A percentile compares a stretch with the other conserved stretches of the same genome.
Conservation (phyloP, 352 stramenopile species). For the Pilasporangium apinafurcum region DNA sequence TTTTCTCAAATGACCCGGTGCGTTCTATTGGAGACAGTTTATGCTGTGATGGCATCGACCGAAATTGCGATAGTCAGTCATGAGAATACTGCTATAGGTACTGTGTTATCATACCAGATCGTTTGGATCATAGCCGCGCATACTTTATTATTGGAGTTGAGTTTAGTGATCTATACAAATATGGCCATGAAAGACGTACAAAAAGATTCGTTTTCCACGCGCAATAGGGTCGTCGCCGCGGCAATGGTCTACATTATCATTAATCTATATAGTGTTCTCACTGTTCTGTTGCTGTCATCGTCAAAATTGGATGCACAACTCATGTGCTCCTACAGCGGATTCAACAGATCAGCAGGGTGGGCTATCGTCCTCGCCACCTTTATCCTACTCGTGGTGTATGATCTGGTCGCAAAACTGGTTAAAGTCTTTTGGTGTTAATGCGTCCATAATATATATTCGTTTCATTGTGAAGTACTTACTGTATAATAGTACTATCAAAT, state of each 20-base stretch:
- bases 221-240: constrained; percentile 13
- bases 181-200: constrained; percentile 11
- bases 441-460: no score
- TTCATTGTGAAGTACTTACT: no score
- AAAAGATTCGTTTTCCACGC: constrained; percentile 16
- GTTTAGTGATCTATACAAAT: constrained; percentile 9
- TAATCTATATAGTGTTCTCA: constrained; percentile 16
- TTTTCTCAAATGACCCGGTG: constrained; percentile 62
- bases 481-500: no score
- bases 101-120: constrained; percentile 39
- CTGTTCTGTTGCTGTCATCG: constrained; percentile 19
- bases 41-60: constrained; percentile 28
- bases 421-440: no score
- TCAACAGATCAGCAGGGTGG: constrained; percentile 17
- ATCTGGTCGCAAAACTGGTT: constrained; percentile 9
- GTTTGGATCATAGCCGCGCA: constrained; percentile 23
- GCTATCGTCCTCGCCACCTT: constrained; percentile 21
- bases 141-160: constrained; percentile 19
- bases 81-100: constrained; percentile 42
- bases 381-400: constrained; percentile 17
- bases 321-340: constrained; percentile 20
- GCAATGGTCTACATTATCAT: constrained; percentile 13
- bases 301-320: constrained; percentile 41
- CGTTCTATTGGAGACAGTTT: constrained; percentile 39
- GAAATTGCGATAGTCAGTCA: constrained; percentile 46